A percentile compares a stretch with the other conserved stretches of the same genome.
phyloP scores from a whole-genome alignment of 805 yeast genomes.

The Wickerhamiella siamensis region DNA sequence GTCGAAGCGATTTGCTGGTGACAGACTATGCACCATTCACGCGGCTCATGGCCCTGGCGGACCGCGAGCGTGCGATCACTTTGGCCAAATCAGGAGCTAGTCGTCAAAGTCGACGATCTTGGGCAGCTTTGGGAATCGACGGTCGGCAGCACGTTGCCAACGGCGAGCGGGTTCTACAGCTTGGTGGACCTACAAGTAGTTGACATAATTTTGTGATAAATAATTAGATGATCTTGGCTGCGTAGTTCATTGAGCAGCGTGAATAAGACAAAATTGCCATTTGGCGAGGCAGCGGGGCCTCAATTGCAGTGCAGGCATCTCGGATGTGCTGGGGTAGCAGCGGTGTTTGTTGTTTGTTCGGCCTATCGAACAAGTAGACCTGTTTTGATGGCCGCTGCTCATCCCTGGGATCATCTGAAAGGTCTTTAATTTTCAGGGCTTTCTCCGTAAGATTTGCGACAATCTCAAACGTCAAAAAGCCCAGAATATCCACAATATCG shows the following conservation, averaged over 20 bases:
- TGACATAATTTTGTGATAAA: too few species aligned
- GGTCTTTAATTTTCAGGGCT: conserved; percentile 65
- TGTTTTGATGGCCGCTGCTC: conserved; percentile 6
- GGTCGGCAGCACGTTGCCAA: conserved; percentile 3
- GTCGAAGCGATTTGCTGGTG: conserved; percentile 4
- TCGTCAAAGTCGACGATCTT: conserved; percentile 14
- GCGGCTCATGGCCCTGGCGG: conserved; percentile 22
- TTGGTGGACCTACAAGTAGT: too few species aligned
- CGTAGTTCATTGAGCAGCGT: not conserved
- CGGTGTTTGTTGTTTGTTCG: conserved; percentile 16
- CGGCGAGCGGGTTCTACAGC: not conserved
- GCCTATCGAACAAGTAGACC: conserved; percentile 13
- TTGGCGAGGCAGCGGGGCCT: not conserved
- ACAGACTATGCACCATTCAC: conserved; percentile 20
- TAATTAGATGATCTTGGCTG: not conserved
- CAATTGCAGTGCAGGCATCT: conserved; percentile 16
- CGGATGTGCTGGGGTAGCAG: conserved; percentile 17
- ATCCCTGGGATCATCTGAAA: conserved; percentile 17
- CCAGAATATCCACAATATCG: conserved; percentile 90
- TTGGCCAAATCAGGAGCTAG: conserved; percentile 1
- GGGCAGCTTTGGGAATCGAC: conserved; percentile 16
- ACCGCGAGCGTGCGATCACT: conserved; percentile 8
- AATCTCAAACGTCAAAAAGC: conserved; percentile 90
- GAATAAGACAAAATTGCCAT: not conserved
- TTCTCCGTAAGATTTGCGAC: conserved; percentile 90